phyloP scores from a whole-genome alignment of 2,329 filamentous ascomycete species.

The Microsporum canis region DNA sequence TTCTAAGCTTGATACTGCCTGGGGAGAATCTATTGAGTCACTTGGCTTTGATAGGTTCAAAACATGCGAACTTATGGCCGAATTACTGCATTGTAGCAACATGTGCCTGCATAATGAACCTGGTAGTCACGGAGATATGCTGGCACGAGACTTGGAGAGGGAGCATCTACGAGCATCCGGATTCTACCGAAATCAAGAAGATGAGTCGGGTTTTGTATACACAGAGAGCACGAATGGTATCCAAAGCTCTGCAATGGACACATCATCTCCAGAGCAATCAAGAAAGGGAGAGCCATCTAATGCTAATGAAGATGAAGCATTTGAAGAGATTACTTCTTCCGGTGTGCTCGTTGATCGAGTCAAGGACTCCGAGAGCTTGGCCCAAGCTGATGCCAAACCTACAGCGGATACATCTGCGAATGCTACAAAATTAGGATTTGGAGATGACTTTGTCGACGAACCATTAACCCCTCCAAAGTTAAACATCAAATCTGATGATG shows the following conservation, averaged over 20 bases:
- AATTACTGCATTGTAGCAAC: slow-evolving; percentile 93
- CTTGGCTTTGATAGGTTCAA: slow-evolving; percentile 97
- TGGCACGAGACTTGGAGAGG: slow-evolving; percentile 65
- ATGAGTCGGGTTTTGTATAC: slow-evolving; percentile 47
- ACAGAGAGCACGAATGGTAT: slow-evolving; percentile 37
- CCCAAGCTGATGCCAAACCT: slow-evolving; percentile 15
- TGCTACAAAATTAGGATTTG: slow-evolving; percentile 43
- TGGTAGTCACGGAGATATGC: slow-evolving; percentile 79
- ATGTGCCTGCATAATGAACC: slow-evolving; percentile 92
- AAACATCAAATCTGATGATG: slow-evolving; percentile 5
- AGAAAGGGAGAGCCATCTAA: slow-evolving; percentile 19
- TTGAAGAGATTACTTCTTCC: slow-evolving; percentile 68
- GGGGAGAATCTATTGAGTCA: slow-evolving; percentile 82
- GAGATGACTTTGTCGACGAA: slow-evolving; percentile 68
- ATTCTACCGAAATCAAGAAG: slow-evolving; percentile 44
- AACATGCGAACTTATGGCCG: slow-evolving; percentile 97
- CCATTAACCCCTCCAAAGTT: slow-evolving; percentile 54
- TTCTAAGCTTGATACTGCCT: slow-evolving; percentile 61
- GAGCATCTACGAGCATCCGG: slow-evolving; percentile 66
- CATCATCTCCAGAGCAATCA: slow-evolving; percentile 41
- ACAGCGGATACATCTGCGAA: slow-evolving; percentile 17
- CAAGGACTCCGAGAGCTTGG: slow-evolving; percentile 54
- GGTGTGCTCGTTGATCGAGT: slow-evolving; percentile 63
- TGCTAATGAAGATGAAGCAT: slow-evolving; percentile 70
- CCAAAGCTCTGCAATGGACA: not conserved